Base-by-base conservation (phyloP, 2,329 filamentous ascomycete genomes). In the Apiospora hydei region DNA sequence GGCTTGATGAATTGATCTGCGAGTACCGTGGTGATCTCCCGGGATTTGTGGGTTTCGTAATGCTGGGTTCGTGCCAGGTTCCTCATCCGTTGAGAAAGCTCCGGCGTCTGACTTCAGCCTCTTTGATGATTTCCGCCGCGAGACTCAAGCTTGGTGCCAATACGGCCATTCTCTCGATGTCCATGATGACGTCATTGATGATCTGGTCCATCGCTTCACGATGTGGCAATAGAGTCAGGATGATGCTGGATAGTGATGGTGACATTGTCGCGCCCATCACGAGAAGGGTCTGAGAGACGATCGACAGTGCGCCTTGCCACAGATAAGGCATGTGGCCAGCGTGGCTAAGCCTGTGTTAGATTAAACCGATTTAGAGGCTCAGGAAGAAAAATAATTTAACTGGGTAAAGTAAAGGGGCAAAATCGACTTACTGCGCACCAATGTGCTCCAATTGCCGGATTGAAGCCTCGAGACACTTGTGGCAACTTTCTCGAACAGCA, bases 201-300 rank as follows among this genome's bases (percentile, higher is more conserved):
- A 96, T 94, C 72, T 89, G 87, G 81, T 95, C 92, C 76, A 95
- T 89, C 47, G 90, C 86, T 74, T 90, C 87, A 70, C 86, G 84
- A 74, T 87, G 85, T 43, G 88, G 85, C 4, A 90, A 85, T 34
- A 91, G 78, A 2, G 84, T 86, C 68, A 88, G 71, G 44, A 96
- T 85, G 53, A 95, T 90, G 69, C 85, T 87, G 34, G 89, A 90
- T 3, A 96, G 88, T 6, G 91, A 91, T 1, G 91, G 90, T 11
- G 91, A 95, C 90, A 96, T 93, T 21, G 92, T 94, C 21, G 93
- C 93, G 8, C 93, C 94, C 93, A 96, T 96, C 46, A 96, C 89
- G 61, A 96, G 85, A 21, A 96, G 85, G 1, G 92, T 93, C 81
- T 96, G 94, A 7, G 93, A 94, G 30, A 95, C 92, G 78, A 96